Base-by-base conservation (phyloP, 345 rosid genomes). In the Microthlaspi erraticum region DNA sequence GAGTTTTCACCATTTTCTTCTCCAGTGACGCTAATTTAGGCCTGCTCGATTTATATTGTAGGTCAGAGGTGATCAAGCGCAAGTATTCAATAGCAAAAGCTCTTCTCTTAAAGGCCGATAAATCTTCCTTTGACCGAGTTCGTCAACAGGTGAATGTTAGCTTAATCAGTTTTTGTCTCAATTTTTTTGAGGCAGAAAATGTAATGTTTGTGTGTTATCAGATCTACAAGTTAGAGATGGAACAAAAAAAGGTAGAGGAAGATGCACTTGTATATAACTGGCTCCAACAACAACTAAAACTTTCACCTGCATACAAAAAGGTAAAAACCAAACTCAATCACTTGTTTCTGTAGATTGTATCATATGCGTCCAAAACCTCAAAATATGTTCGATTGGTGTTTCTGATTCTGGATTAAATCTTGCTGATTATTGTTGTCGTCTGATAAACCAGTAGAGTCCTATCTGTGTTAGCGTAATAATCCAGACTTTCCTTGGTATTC, bases 231-330 rank as follows among this genome's bases (percentile, higher is more conserved):
- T 81, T 92, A 67, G 96, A 92, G 77, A 68, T 77, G 70, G 95
- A 92, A 73, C 96, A 90, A 71, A 90, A 87, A 83, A 85, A 93
- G 77, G 78, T 92, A 73, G 90, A 89, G 73, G 90, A 88, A 78
- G 98, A 92, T 79, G 82, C 94, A 20, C 83, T 79, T 84, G 95
- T 92, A 37, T 92, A 90, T 75, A 90, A 92, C 59, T 92, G 96
- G 95, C 95, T 92, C 49, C 98, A 92, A 41, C 88, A 85, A 60
- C 98, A 88, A 74, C 93, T 92, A 59, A 88, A 87, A 73, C 85
- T 83, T 68, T 92, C 96, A 41, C 96, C 98, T 7, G 96, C 91
- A n/a, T 92, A 90, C 82, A 85, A 86, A 68, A 90, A 87, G 91
- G 98, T 92, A 79, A 13, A 13, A 38, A 13, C 17, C 67, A 65